Conservation (phyloP, 1,139 yeast species). For the Taphrina pruni region DNA sequence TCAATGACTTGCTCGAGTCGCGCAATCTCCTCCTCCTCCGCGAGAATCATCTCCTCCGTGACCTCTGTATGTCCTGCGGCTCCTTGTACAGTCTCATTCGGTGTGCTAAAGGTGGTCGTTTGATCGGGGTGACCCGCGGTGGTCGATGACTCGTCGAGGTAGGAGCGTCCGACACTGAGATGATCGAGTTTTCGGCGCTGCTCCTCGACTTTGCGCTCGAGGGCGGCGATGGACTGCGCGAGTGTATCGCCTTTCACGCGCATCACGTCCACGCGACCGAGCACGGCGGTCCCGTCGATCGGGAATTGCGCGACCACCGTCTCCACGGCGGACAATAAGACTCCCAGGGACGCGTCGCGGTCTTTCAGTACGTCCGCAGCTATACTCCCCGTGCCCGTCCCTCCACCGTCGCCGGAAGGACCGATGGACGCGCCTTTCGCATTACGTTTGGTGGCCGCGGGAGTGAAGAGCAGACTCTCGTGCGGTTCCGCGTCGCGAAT, state of each 20-base stretch:
- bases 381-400: too few species aligned
- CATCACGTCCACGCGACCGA: conserved; percentile 27
- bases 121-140: not conserved
- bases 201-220: conserved; percentile 23
- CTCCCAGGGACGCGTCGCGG: conserved; percentile 22
- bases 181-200: conserved; percentile 23
- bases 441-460: not conserved
- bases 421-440: too few species aligned
- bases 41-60: conserved; percentile 31
- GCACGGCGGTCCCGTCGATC: conserved; percentile 9
- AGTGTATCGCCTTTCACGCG: conserved; percentile 20
- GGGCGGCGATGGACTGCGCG: conserved; percentile 2
- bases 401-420: not conserved
- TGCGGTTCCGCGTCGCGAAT: conserved; percentile 39
- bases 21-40: conserved; percentile 29
- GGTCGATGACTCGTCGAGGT: conserved; percentile 1
- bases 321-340: conserved; percentile 22
- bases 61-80: not conserved
- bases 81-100: not conserved
- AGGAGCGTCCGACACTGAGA: conserved; percentile 9
- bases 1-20: conserved; percentile 22
- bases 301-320: conserved; percentile 14
- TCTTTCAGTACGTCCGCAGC: not conserved
- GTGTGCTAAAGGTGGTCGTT: not conserved
- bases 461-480: conserved; percentile 25